A percentile compares a stretch with the other conserved stretches of the same genome.
Conservation (phyloP, 352 stramenopile genomes). For the Phytophthora megakarya region DNA sequence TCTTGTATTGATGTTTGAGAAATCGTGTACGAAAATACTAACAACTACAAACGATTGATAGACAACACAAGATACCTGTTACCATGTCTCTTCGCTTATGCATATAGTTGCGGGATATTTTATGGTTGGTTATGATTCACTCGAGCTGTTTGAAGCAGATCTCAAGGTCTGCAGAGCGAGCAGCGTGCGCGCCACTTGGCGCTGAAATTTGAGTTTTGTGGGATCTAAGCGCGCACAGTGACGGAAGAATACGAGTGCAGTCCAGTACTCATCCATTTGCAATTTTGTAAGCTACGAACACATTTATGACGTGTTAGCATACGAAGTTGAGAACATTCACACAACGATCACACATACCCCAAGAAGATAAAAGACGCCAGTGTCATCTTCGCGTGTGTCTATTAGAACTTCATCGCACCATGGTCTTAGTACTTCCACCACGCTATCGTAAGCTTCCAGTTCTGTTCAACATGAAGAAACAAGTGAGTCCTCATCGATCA, state of each 20-base stretch:
- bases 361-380: conserved; percentile 49
- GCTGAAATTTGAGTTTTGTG: conserved; percentile 53
- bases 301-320: not conserved
- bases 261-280: conserved; percentile 42
- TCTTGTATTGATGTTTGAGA: conserved; percentile 24
- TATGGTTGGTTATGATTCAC: conserved; percentile 10
- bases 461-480: conserved; percentile 22
- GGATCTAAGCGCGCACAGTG: conserved; percentile 45
- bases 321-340: not conserved
- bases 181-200: conserved; percentile 49
- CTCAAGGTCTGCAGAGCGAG: conserved; percentile 42
- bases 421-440: conserved; percentile 33
- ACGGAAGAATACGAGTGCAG: conserved; percentile 53
- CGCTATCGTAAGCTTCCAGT: conserved; percentile 37
- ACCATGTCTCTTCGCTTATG: not conserved
- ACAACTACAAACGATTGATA: conserved; percentile 30
- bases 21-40: conserved; percentile 27
- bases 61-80: not conserved
- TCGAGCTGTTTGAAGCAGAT: conserved; percentile 32
- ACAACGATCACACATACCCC: conserved; percentile 35
- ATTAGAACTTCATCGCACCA: conserved; percentile 19
- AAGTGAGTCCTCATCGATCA: not conserved
- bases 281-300: conserved; percentile 46
- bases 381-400: conserved; percentile 3
- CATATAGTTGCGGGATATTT: not conserved